These are phyloP conservation scores for Cordyceps cicadae DNA, from an alignment of 2,329 filamentous ascomycete genomes.

Conservation along the genomic window DNA sequence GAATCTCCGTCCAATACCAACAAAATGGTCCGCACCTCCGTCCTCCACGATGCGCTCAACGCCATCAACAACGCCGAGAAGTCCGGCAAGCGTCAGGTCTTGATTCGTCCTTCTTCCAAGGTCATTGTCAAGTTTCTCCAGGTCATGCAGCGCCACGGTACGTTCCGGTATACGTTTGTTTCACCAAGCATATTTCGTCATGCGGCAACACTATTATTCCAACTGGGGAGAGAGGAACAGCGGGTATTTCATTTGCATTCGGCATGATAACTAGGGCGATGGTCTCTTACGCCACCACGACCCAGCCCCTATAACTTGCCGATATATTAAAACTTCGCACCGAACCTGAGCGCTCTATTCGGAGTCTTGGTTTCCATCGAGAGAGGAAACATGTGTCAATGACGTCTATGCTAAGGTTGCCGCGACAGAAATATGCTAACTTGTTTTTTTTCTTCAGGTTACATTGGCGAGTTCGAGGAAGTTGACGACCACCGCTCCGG, in stretches of 20 bases:
- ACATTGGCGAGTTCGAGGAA: conserved; percentile 99
- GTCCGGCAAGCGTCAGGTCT: conserved; percentile 96
- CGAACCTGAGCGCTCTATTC: conserved; percentile 12
- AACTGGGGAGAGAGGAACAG: not conserved
- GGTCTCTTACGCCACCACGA: conserved; percentile 68
- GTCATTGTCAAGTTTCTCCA: conserved; percentile 99
- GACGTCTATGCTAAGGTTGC: conserved; percentile 12
- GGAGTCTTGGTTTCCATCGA: conserved; percentile 39
- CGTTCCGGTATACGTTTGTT: conserved; percentile 32
- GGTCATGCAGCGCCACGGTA: conserved; percentile 99
- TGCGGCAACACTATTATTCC: not conserved
- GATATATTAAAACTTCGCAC: conserved; percentile 64
- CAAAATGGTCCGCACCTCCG: conserved; percentile 99
- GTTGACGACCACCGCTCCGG: conserved; percentile 98
- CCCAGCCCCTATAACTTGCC: conserved; percentile 99
- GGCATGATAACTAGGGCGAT: conserved; percentile 99
- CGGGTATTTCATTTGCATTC: conserved; percentile 39
- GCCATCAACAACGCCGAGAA: conserved; percentile 99
- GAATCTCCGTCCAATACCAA: conserved; percentile 64
- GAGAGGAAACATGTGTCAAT: not conserved
- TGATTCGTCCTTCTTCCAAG: conserved; percentile 98
- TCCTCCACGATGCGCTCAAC: conserved; percentile 98
- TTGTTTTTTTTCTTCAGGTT: conserved; percentile 50
- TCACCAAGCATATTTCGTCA: not conserved
- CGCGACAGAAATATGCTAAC: conserved; percentile 8